Evolutionary conservation across 805 yeast genomes (phyloP), one percentile per base, ranked within the genome.

Genomic region (Barnettozyma sp.): DNA sequence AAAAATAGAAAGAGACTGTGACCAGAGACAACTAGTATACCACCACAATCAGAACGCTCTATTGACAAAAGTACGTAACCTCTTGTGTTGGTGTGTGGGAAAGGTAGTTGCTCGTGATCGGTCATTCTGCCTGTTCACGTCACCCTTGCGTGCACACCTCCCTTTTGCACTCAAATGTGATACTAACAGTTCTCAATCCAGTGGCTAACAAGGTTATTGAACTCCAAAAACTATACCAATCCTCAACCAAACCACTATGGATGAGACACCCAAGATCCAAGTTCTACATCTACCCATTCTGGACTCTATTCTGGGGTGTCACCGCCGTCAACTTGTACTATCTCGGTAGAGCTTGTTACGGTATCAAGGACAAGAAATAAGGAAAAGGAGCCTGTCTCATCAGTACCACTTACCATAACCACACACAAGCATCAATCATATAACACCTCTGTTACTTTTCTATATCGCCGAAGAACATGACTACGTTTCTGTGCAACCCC

Each of bases 311-410:
- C 54, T 47, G 51, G 49, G 27, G 44, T 28, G 51, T 49, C 25
- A 41, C 45, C 33, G 49, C 53, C 29, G 45, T 42, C 34, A 48
- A 45, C 48, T 14, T 45, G 14, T 50, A 39, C 52, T 53, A 52
- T 53, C 57, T 74, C 38, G 83, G 76, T 50, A 77, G 87, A 68
- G 92, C 92, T 49, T 54, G 72, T 45, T 55, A 65, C 27, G 88
- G 87, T 58, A 67, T 79, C 59, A 79, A 81, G 68, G 80, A 56
- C 47, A 48, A 48, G 36, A 37, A 37, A 19, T 37, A 37, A 33
- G 25, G 27, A n/a, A n/a, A n/a, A n/a, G n/a, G n/a, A n/a, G n/a
- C n/a, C n/a, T n/a, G n/a, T n/a, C n/a, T n/a, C n/a, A n/a, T n/a
- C n/a, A n/a, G n/a, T n/a, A n/a, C n/a, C n/a, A n/a, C n/a, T n/a